A percentile compares a stretch with the other conserved stretches of the same genome.
Evolutionary conservation across 306 rosid genomes (phyloP).

Genomic region (Vigna nakashimae): DNA sequence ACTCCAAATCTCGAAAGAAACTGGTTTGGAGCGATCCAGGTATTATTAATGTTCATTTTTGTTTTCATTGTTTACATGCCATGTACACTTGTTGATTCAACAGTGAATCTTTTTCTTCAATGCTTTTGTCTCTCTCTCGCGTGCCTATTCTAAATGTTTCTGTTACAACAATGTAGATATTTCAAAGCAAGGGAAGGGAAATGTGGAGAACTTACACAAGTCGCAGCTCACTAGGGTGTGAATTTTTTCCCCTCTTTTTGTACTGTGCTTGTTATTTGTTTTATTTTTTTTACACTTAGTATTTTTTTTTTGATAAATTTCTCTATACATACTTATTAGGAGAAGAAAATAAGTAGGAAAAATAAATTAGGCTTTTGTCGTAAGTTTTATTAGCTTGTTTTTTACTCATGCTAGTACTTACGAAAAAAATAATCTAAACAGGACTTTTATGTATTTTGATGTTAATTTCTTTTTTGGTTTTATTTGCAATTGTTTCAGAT

Average conservation of each 20-base stretch:
- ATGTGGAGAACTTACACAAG: slow-evolving; percentile 57
- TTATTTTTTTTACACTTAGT: not conserved
- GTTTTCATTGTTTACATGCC: slow-evolving; percentile 16
- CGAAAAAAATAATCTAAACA: not conserved
- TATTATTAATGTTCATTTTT: slow-evolving; percentile 38
- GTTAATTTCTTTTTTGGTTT: not conserved
- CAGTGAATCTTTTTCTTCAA: slow-evolving; percentile 2
- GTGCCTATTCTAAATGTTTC: slow-evolving; percentile 32
- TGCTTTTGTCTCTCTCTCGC: slow-evolving; percentile 11
- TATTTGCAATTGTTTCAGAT: slow-evolving; percentile 55
- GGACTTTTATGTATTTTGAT: not conserved
- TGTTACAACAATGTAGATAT: slow-evolving; percentile 54
- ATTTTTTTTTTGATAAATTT: not conserved
- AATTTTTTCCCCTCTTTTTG: slow-evolving; percentile 29
- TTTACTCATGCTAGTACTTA: not conserved
- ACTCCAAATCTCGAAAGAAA: slow-evolving; percentile 89
- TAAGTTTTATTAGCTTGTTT: not conserved
- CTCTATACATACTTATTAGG: not conserved
- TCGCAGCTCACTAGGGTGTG: slow-evolving; percentile 61
- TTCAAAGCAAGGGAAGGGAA: slow-evolving; percentile 68
- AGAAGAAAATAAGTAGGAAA: not conserved
- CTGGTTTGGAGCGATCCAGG: slow-evolving; percentile 59
- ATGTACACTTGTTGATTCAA: slow-evolving; percentile 11
- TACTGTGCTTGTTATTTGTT: slow-evolving; percentile 15
- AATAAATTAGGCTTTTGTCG: not conserved